These are phyloP conservation scores for Candida peoriensis DNA, from an alignment of 805 yeast genomes.

Conservation along the genomic window DNA sequence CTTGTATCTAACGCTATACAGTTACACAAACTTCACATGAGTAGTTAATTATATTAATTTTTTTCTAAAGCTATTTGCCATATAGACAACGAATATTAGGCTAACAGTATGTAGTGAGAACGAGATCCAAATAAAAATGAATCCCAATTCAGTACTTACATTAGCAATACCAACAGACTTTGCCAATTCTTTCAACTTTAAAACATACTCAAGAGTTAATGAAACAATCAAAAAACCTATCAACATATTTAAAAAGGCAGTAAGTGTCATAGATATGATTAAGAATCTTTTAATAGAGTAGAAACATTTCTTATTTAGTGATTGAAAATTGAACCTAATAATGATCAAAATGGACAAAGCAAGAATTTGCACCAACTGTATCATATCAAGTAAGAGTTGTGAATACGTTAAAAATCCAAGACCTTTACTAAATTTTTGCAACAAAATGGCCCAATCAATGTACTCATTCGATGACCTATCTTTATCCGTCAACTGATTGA, in stretches of 20 bases:
- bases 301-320: neutral
- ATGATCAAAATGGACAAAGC: neutral
- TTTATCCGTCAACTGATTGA: conserved; percentile 19
- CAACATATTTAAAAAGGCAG: conserved; percentile 12
- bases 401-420: conserved; percentile 16
- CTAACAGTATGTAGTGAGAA: conserved; percentile 9
- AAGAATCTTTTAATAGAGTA: conserved; percentile 5
- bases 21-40: no score
- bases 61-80: conserved; percentile 12
- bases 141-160: conserved; percentile 18
- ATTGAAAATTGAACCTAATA: neutral
- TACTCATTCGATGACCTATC: conserved; percentile 14
- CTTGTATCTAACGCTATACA: no score
- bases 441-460: conserved; percentile 21
- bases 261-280: conserved; percentile 7
- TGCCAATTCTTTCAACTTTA: conserved; percentile 15
- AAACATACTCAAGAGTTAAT: conserved; percentile 21
- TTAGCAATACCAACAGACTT: conserved; percentile 21
- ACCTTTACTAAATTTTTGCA: conserved; percentile 23
- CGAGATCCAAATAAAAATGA: conserved; percentile 15
- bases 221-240: conserved; percentile 17
- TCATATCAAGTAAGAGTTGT: conserved; percentile 4
- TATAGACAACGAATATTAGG: conserved; percentile 8
- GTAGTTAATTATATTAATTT: neutral
- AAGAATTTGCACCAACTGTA: conserved; percentile 3